Base-by-base conservation (phyloP, 2,329 filamentous ascomycete species). In the Calonectria fujianensis region DNA sequence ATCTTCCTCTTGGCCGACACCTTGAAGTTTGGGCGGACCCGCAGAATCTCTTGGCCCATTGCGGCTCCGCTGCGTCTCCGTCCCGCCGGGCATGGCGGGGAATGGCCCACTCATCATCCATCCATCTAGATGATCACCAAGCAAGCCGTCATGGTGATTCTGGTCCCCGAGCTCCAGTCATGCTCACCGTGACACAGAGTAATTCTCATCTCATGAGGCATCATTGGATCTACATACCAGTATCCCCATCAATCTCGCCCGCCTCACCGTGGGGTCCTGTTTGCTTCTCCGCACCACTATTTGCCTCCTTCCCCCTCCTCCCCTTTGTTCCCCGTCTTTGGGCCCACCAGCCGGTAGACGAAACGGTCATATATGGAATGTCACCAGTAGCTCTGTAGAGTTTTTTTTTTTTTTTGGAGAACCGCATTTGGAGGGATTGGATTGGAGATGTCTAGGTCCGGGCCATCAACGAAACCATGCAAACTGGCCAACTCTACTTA, bases 61-160 rank as follows among this genome's bases (percentile, higher is more conserved):
- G 80, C 80, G 80, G 80, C 80, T 81, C 80, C 80, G 80, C 80
- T 79, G 79, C 80, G 77, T 76, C 76, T 81, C 78, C 79, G 74
- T 77, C 78, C 73, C 72, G 77, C 78, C 77, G 79, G 77, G 64
- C 68, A 78, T 52, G 69, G 77, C 71, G 78, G 77, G 66, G 78
- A 67, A 69, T 18, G 72, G 68, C 29, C 61, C 68, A 70, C 72
- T 41, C 50, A 18, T 14, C 52, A 31, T 51, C 39, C 41, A 32
- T n/a, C 48, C 68, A 69, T 67, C 78, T 75, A 77, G 72, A 50
- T 71, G 72, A 52, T 71, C 61, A 65, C 20, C 61, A n/a, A 31
- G n/a, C 31, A 29, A 32, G 27, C 64, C 10, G 39, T 48, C 69
- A 61, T 70, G 57, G 59, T 54, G 63, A 72, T 67, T 41, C 39